A percentile compares a stretch with the other conserved stretches of the same genome.
These are phyloP conservation scores for Vigna hirtella DNA, from an alignment of 306 rosid genomes.

Conservation along the genomic window DNA sequence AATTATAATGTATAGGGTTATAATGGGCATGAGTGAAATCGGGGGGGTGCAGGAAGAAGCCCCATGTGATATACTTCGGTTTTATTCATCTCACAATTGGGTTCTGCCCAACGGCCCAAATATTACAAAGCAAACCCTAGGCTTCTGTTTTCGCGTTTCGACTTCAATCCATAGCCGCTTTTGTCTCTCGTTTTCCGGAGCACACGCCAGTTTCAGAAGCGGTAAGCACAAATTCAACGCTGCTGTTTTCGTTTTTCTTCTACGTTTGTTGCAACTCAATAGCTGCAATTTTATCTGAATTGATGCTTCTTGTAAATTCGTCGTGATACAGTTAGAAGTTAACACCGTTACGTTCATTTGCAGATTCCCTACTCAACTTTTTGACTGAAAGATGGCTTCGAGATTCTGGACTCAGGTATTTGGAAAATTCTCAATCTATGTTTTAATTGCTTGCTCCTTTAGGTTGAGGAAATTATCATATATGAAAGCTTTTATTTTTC, in stretches of 20 bases:
- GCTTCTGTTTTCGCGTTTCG: not conserved
- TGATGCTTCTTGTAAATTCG: not conserved
- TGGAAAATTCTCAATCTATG: not conserved
- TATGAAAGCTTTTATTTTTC: not conserved
- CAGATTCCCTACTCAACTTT: conserved; percentile 28
- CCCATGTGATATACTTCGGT: no score
- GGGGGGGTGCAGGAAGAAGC: no score
- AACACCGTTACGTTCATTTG: not conserved
- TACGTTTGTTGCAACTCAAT: not conserved
- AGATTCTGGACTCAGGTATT: conserved; percentile 60
- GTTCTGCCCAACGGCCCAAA: not conserved
- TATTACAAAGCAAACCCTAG: not conserved
- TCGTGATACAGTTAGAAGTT: not conserved
- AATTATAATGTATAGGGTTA: no score
- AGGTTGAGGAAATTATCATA: not conserved
- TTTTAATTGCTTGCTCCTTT: not conserved
- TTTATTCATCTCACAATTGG: not conserved
- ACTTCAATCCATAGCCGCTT: not conserved
- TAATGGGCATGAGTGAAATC: no score
- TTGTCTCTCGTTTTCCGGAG: not conserved
- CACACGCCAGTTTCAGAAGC: not conserved
- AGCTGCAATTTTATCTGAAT: not conserved
- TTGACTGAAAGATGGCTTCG: conserved; percentile 46
- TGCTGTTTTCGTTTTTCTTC: not conserved
- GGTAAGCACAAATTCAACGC: not conserved